Base-by-base conservation (phyloP, 352 stramenopile species). In the Phytopythium vexans region DNA sequence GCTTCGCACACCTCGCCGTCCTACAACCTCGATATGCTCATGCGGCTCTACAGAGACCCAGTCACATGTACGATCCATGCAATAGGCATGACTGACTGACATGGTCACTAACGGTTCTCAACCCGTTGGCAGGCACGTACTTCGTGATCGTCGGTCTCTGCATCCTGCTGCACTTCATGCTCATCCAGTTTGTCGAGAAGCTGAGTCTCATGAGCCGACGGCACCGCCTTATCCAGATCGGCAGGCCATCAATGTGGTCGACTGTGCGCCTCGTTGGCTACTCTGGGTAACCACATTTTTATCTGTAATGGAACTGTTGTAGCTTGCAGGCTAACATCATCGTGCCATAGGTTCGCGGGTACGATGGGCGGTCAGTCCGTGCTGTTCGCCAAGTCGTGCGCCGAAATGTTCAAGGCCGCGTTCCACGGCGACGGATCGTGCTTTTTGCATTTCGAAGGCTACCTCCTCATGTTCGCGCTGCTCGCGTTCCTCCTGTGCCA, bases 341-440 rank as follows among this genome's bases (percentile, higher is more conserved):
- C n/a, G 27, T 52, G 12, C 8, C 12, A 14, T 47, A 77, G 66
- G 7, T 59, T 91, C 6, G 74, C 83, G 0, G 86, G 86, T 1
- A 94, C 80, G 1, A 76, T 96, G 58, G 86, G 82, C 39, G 84
- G 81, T 0, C 82, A 92, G 53, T 94, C 86, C 0, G 81, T 94
- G 43, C 56, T 96, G 6, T 93, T 94, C 70, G 86, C 86, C 12
- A 96, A 96, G 56, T 94, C 81, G 16, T 81, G 68, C 8, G 79
- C 82, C 0, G 86, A 96, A 45, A 57, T 92, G 15, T 48, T 94
- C 16, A 92, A 94, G 49, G 64, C 77, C 8, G 69, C 77, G 0
- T 79, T 92, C 33, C 62, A 89, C 9, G 86, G 82, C 4, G 71
- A 89, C 48, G 63, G 70, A 40, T 64, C 54, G 14, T 80, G 64